Base-by-base conservation (phyloP, 2,329 filamentous ascomycete genomes). In the Diaporthe destruens region DNA sequence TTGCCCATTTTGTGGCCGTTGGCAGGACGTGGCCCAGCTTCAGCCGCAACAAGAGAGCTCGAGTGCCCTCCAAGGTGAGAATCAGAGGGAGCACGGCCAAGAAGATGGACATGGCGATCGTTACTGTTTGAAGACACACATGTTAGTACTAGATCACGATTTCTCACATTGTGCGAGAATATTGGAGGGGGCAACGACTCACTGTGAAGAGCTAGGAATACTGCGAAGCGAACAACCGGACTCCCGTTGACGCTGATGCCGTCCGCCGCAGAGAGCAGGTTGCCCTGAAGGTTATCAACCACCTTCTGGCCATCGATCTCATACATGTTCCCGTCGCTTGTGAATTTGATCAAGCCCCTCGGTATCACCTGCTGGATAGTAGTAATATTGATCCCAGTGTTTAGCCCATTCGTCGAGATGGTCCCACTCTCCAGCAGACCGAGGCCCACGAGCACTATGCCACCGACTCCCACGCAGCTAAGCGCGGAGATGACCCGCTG, bases 401-500 rank as follows among this genome's bases (percentile, higher is more conserved):
- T 29, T 20, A 42, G 25, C 29, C 59, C 49, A 23, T 51, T 51
- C 3, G 44, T 18, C 14, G 67, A 49, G 14, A 76, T 56, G 16
- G 69, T 69, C 16, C 74, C 75, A 49, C 75, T 76, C 18, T 54
- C 44, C 6, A 55, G 44, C 3, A 82, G 71, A 1, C 81, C 80
- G 0, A 76, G 29, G 5, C 69, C 47, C 11, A 82, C 57, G 12
- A 80, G 78, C 0, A 75, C 71, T 8, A 82, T 11, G 2, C 81
- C 81, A 7, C 79, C 81, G 6, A 83, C 71, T 14, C 81, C 81
- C 72, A 80, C 75, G 57, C 80, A 82, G 0, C 75, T 78, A 16
- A 83, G 75, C 0, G 77, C 71, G 29, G 82, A 77, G 18, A 81
- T 67, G 20, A 76, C 77, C 6, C 75, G 77, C 70, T 83, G 81